phyloP scores from a whole-genome alignment of 768 basidiomycete genomes.

The Suillus cothurnatus region DNA sequence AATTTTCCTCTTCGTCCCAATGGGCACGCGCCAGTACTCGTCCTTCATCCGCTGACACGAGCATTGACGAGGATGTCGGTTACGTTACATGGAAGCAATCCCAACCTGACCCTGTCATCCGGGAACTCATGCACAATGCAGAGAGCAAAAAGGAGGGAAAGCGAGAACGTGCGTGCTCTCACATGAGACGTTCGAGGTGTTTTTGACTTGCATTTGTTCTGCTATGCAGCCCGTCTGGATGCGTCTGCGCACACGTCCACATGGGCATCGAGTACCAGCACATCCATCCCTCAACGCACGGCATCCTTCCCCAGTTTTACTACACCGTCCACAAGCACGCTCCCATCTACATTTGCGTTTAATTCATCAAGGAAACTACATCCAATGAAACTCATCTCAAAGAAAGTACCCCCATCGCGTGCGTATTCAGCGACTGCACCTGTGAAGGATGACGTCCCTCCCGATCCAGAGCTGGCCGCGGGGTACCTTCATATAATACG shows the following conservation, averaged over 20 bases:
- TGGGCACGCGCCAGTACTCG: conserved; percentile 1
- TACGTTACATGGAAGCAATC: neutral
- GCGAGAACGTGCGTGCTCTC: neutral
- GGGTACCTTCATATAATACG: conserved; percentile 16
- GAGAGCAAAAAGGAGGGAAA: neutral
- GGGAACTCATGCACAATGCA: neutral
- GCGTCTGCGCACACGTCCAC: neutral
- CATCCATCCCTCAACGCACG: neutral
- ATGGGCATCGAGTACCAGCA: conserved; percentile 3
- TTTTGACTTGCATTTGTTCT: neutral
- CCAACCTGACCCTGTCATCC: neutral
- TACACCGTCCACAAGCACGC: neutral
- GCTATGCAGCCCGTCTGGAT: neutral
- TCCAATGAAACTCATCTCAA: conserved; percentile 2
- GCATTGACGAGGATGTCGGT: neutral
- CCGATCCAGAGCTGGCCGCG: neutral
- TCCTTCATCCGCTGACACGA: neutral
- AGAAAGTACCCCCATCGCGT: neutral
- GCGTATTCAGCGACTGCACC: neutral
- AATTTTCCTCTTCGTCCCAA: conserved; percentile 5
- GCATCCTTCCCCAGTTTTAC: neutral
- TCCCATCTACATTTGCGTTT: neutral
- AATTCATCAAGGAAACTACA: neutral
- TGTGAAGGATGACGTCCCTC: neutral
- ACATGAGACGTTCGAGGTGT: too few species aligned